phyloP scores from a whole-genome alignment of 768 basidiomycete genomes.

The Boletus tylopilopsis region DNA sequence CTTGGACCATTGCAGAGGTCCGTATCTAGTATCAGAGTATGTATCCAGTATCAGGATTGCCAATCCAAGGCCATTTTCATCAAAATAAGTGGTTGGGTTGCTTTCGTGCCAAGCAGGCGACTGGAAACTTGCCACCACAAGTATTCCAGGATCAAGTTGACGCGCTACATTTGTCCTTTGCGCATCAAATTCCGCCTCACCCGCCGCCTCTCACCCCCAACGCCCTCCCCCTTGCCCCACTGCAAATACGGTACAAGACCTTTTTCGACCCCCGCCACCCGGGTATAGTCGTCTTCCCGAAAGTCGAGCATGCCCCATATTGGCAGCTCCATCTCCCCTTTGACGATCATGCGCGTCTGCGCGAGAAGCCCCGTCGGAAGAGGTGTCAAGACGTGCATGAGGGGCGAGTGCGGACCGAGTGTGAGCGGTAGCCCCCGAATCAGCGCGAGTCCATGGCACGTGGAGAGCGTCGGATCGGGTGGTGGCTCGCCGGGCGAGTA shows the following conservation, averaged over 20 bases:
- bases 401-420: constrained; percentile 22
- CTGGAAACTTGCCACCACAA: no score
- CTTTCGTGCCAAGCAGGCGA: no score
- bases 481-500: constrained; percentile 55
- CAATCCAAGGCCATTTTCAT: no score
- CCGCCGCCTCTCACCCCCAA: constrained; percentile 68
- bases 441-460: constrained; percentile 73
- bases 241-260: constrained; percentile 73
- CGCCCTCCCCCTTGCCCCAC: constrained; percentile 66
- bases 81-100: no score
- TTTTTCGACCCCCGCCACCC: constrained; percentile 48
- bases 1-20: neutral
- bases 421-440: constrained; percentile 48
- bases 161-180: constrained; percentile 57
- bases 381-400: constrained; percentile 80
- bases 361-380: constrained; percentile 48
- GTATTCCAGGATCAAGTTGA: no score
- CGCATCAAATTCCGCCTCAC: constrained; percentile 88
- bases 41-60: neutral
- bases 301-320: constrained; percentile 86
- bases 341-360: constrained; percentile 46
- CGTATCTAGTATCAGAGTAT: neutral
- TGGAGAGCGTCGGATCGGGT: constrained; percentile 59
- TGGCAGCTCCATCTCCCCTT: constrained; percentile 86
- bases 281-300: constrained; percentile 35